phyloP scores from a whole-genome alignment of 257 asterid species.

The Cordia subcordata region DNA sequence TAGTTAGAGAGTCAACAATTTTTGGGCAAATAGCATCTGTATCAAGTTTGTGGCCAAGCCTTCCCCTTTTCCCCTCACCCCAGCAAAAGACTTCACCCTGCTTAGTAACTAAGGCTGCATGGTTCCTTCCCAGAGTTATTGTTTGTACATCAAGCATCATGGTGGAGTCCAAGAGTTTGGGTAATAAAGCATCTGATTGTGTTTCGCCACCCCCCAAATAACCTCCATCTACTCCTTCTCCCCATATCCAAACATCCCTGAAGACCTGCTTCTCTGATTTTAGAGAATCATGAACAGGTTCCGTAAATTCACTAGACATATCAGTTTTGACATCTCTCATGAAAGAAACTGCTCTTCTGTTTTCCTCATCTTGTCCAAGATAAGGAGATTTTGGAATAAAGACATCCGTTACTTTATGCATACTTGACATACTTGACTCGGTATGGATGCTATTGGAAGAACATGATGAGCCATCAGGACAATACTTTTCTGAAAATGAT shows the following conservation, averaged over 20 bases:
- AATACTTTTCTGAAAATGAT: conserved; percentile 34
- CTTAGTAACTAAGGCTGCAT: conserved; percentile 39
- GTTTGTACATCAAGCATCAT: conserved; percentile 37
- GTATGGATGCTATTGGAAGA: conserved; percentile 41
- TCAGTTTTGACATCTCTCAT: conserved; percentile 10
- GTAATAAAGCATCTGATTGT: conserved; percentile 38
- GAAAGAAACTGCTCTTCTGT: conserved; percentile 13
- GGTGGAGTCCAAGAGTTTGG: conserved; percentile 40
- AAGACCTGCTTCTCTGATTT: conserved; percentile 18
- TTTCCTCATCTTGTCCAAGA: conserved; percentile 21
- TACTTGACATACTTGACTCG: conserved; percentile 25
- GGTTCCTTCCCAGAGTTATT: conserved; percentile 33
- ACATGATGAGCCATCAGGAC: conserved; percentile 40
- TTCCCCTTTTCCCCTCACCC: conserved; percentile 47
- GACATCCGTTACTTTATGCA: conserved; percentile 20
- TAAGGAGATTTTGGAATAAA: conserved; percentile 22
- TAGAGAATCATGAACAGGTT: conserved; percentile 13
- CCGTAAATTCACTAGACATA: conserved; percentile 10
- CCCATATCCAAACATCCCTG: conserved; percentile 48
- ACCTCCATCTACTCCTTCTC: conserved; percentile 41
- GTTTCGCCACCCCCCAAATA: conserved; percentile 23
- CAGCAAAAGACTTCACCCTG: conserved; percentile 48
- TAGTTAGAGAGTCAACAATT: conserved; percentile 29
- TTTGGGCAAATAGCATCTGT: conserved; percentile 27
- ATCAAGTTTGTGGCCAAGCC: conserved; percentile 44